A percentile compares a stretch with the other conserved stretches of the same genome.
Conservation (phyloP, 768 basidiomycete genomes). For the Rhizopogon roseolus region DNA sequence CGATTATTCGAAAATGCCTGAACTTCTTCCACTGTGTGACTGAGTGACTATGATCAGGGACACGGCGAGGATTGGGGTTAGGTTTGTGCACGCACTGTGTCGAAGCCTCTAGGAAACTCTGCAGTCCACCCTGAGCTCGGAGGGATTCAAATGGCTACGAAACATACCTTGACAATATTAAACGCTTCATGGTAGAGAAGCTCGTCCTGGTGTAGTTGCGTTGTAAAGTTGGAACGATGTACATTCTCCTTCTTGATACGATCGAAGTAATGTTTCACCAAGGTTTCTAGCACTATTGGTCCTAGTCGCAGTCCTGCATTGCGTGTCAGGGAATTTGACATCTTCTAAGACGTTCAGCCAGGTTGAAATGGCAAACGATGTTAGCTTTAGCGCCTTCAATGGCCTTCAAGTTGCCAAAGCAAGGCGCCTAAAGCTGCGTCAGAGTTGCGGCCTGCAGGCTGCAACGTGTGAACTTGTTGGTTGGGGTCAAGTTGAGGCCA, state of each 20-base stretch:
- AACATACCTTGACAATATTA: slow-evolving; percentile 63
- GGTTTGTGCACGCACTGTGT: slow-evolving; percentile 45
- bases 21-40: slow-evolving; percentile 82
- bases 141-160: neutral
- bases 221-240: slow-evolving; percentile 35
- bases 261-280: slow-evolving; percentile 85
- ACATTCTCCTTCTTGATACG: slow-evolving; percentile 42
- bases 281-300: slow-evolving; percentile 67
- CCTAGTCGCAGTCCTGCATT: slow-evolving; percentile 63
- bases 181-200: slow-evolving; percentile 80
- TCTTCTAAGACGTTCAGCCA: slow-evolving; percentile 3
- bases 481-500: too few relatives aligned
- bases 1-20: slow-evolving; percentile 76
- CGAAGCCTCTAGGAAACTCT: slow-evolving; percentile 76
- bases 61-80: neutral
- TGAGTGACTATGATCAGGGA: slow-evolving; percentile 23
- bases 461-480: too few relatives aligned
- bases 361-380: neutral
- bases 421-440: neutral
- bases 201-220: slow-evolving; percentile 62
- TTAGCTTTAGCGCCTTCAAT: neutral
- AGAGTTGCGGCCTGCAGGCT: too few relatives aligned
- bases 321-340: slow-evolving; percentile 55
- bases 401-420: neutral
- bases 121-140: neutral